Evolutionary conservation across 768 basidiomycete genomes (phyloP).

Genomic region (Calocybe cyanea): DNA sequence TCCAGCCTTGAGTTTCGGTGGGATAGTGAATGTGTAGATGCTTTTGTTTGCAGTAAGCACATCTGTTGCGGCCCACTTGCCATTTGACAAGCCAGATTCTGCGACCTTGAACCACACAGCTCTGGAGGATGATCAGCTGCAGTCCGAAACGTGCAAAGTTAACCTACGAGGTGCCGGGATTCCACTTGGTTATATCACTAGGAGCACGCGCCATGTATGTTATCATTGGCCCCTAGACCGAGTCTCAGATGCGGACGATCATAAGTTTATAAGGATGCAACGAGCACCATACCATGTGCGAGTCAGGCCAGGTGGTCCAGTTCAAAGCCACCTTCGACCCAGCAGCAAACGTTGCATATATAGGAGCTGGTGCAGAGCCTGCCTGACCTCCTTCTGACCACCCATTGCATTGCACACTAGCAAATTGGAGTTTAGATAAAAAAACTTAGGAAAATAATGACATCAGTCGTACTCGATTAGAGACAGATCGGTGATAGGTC

Average conservation of each 20-base stretch:
- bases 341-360: conserved; percentile 37
- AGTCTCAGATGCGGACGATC: no score
- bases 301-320: conserved; percentile 38
- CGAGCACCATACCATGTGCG: no score
- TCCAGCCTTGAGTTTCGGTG: conserved; percentile 39
- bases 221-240: conserved; percentile 43
- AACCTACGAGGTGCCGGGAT: conserved; percentile 32
- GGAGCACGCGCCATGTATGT: conserved; percentile 47
- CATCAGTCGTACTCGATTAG: conserved; percentile 29
- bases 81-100: conserved; percentile 38
- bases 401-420: conserved; percentile 34
- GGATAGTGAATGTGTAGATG: conserved; percentile 45
- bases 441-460: neutral
- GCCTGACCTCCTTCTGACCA: conserved; percentile 21
- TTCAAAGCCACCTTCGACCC: conserved; percentile 35
- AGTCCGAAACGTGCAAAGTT: no score
- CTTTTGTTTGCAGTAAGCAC: conserved; percentile 33
- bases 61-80: conserved; percentile 42
- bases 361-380: conserved; percentile 35
- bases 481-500: conserved; percentile 32
- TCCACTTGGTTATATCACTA: conserved; percentile 39
- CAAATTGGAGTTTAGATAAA: neutral
- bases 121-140: no score
- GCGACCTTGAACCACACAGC: conserved; percentile 52
- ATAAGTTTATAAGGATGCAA: no score